Conservation (phyloP, 2,329 filamentous ascomycete species). For the Microcyclospora tardicrescens region DNA sequence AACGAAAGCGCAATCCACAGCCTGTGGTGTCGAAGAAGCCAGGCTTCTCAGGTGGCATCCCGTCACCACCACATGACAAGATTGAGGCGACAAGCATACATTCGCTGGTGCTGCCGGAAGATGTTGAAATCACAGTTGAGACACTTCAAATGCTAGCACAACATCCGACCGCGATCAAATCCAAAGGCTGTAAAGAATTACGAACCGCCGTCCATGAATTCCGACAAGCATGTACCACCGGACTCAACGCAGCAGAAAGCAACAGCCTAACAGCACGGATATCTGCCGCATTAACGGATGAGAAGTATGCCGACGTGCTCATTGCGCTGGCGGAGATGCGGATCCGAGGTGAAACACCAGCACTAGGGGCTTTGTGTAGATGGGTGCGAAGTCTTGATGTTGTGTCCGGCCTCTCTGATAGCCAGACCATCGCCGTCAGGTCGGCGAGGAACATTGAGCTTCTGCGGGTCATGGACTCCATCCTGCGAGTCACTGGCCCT, state of each 20-base stretch:
- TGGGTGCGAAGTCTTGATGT: constrained; percentile 62
- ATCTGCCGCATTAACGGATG: constrained; percentile 52
- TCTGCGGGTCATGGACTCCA: constrained; percentile 49
- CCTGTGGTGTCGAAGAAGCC: no score
- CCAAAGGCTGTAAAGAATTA: constrained; percentile 53
- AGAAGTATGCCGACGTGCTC: constrained; percentile 51
- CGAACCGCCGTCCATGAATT: constrained; percentile 57
- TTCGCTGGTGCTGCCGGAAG: constrained; percentile 32
- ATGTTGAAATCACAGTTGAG: constrained; percentile 54
- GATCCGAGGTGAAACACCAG: constrained; percentile 51
- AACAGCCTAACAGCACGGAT: constrained; percentile 55
- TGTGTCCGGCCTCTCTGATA: constrained; percentile 50
- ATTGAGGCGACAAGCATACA: no score
- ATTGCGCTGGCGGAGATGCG: constrained; percentile 58
- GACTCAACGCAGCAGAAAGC: constrained; percentile 46
- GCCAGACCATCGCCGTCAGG: constrained; percentile 24
- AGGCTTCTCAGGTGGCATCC: no score
- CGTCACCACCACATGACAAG: no score
- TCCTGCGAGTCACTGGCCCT: constrained; percentile 50
- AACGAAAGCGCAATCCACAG: no score
- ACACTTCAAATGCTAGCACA: constrained; percentile 46
- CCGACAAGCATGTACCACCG: constrained; percentile 54
- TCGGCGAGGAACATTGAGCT: constrained; percentile 41
- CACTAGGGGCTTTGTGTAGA: constrained; percentile 55
- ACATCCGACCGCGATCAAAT: constrained; percentile 52